Evolutionary conservation across 2,329 filamentous ascomycete species (phyloP).

Genomic region (Zalaria sp.): DNA sequence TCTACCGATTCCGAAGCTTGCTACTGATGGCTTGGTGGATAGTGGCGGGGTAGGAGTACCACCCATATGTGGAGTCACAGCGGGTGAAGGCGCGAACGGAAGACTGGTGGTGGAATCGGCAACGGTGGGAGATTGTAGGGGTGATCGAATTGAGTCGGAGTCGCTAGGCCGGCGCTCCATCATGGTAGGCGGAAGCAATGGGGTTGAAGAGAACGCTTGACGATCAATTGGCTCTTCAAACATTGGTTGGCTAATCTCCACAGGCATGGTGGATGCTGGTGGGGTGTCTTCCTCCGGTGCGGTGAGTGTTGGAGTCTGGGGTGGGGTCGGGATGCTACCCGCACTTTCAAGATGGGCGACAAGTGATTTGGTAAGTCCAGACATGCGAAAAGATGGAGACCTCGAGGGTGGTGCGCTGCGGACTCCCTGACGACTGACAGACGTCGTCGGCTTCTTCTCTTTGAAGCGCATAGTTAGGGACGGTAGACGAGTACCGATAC

Average conservation of each 20-base stretch:
- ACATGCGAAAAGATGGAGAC: slow-evolving; percentile 53
- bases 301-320: slow-evolving; percentile 12
- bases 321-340: slow-evolving; percentile 20
- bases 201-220: slow-evolving; percentile 61
- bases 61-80: slow-evolving; percentile 21
- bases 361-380: slow-evolving; percentile 54
- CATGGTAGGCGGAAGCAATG: slow-evolving; percentile 71
- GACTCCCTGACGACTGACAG: slow-evolving; percentile 8
- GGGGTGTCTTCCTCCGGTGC: slow-evolving; percentile 1
- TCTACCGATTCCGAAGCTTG: slow-evolving; percentile 50
- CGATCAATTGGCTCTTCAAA: slow-evolving; percentile 35
- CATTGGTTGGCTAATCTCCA: slow-evolving; percentile 9
- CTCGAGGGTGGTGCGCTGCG: slow-evolving; percentile 20
- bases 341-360: slow-evolving; percentile 27
- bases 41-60: slow-evolving; percentile 52
- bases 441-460: slow-evolving; percentile 28
- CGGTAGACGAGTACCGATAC: slow-evolving; percentile 48
- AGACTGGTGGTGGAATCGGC: slow-evolving; percentile 40
- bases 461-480: slow-evolving; percentile 41
- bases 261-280: slow-evolving; percentile 5
- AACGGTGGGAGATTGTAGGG: slow-evolving; percentile 73
- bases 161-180: slow-evolving; percentile 38
- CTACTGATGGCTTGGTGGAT: slow-evolving; percentile 61
- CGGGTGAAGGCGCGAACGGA: slow-evolving; percentile 18
- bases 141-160: slow-evolving; percentile 53